phyloP scores from a whole-genome alignment of 257 asterid species.

The Primulina eburnea region DNA sequence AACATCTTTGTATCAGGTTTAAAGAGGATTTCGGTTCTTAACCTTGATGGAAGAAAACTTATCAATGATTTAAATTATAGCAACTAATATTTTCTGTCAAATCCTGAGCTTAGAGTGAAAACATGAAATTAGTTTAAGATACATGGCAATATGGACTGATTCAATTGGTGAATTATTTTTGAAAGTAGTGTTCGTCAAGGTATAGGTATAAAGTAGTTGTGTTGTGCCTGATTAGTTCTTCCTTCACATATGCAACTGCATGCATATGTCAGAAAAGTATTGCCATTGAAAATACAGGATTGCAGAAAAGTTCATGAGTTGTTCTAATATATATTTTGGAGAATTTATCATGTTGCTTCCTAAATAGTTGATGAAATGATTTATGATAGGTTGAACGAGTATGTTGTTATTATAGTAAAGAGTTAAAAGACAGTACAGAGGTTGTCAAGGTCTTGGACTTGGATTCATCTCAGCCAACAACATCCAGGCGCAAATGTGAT shows the following conservation, averaged over 20 bases:
- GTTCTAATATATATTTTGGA: background rate
- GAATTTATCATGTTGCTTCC: background rate
- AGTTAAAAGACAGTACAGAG: constrained; percentile 34
- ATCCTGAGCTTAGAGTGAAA: background rate
- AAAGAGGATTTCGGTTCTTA: background rate
- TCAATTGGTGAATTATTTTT: background rate
- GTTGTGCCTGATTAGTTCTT: background rate
- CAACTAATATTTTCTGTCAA: background rate
- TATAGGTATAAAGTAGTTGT: background rate
- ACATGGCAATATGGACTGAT: background rate
- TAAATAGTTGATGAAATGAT: constrained; percentile 9
- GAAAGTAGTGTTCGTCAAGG: background rate
- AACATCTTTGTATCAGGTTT: background rate
- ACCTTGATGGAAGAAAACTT: background rate
- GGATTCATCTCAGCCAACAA: constrained; percentile 21
- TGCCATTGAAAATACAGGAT: constrained; percentile 11
- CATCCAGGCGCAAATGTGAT: constrained; percentile 21
- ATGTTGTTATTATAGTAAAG: constrained; percentile 44
- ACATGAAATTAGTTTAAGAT: background rate
- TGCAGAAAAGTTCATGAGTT: background rate
- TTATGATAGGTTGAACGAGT: constrained; percentile 43
- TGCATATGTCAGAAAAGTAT: background rate
- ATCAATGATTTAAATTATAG: background rate
- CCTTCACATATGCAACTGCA: background rate
- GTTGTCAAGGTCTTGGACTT: constrained; percentile 29